These are phyloP conservation scores for Alternaria arbusti DNA, from an alignment of 2,329 filamentous ascomycete species.

Conservation along the genomic window DNA sequence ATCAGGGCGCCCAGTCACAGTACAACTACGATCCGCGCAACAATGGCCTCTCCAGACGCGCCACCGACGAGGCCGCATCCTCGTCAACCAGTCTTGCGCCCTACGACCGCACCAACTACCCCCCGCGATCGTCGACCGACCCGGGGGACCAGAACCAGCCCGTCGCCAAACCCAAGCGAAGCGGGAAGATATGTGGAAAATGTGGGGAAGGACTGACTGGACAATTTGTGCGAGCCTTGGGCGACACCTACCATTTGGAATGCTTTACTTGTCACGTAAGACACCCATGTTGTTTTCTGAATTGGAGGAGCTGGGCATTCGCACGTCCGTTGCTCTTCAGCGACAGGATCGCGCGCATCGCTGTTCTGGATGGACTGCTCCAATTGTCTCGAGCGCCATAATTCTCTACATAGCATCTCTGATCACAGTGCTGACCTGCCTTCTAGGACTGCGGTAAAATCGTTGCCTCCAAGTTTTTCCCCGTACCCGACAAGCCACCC, in stretches of 20 bases:
- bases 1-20: constrained; percentile 34
- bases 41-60: constrained; percentile 40
- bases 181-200: constrained; percentile 70
- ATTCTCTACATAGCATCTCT: background rate
- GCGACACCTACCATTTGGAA: constrained; percentile 93
- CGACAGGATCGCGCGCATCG: background rate
- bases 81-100: constrained; percentile 33
- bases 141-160: constrained; percentile 32
- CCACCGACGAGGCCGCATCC: constrained; percentile 37
- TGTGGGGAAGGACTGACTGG: constrained; percentile 87
- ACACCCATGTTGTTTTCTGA: constrained; percentile 1
- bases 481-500: constrained; percentile 87
- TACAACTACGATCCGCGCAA: constrained; percentile 39
- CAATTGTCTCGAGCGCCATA: background rate
- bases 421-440: constrained; percentile 6
- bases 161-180: constrained; percentile 40
- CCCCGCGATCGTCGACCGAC: constrained; percentile 38
- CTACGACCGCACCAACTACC: constrained; percentile 29
- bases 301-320: background rate
- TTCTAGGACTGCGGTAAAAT: constrained; percentile 91
- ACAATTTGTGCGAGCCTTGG: constrained; percentile 92
- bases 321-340: background rate
- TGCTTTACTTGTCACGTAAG: constrained; percentile 94
- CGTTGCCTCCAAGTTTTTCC: constrained; percentile 98
- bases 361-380: background rate